phyloP scores from a whole-genome alignment of 805 yeast genomes.

The Nadsonia fulvescens region DNA sequence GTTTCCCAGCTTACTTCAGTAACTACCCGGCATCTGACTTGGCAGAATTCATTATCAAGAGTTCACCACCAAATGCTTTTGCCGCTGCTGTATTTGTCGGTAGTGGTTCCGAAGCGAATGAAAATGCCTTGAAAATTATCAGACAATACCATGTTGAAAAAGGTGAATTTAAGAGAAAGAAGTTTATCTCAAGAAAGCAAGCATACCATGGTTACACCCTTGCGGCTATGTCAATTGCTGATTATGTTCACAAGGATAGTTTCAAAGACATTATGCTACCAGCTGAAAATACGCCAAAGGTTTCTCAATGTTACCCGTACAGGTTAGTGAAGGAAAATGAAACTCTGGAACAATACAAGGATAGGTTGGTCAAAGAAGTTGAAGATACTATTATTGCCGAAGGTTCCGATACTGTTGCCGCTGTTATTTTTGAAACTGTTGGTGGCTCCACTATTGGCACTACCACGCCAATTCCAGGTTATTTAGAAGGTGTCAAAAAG shows the following conservation, averaged over 20 bases:
- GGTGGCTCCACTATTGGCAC: conserved; percentile 31
- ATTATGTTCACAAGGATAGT: conserved; percentile 15
- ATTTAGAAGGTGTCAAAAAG: conserved; percentile 28
- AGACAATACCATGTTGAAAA: conserved; percentile 28
- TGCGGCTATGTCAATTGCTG: conserved; percentile 23
- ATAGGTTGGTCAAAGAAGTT: conserved; percentile 23
- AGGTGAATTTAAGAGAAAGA: conserved; percentile 24
- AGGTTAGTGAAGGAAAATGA: conserved; percentile 19
- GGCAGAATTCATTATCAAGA: conserved; percentile 6
- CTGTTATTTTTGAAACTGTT: conserved; percentile 28
- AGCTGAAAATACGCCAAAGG: conserved; percentile 10
- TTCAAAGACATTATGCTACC: conserved; percentile 5
- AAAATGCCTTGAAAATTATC: conserved; percentile 42
- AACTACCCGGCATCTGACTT: conserved; percentile 7
- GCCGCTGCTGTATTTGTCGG: conserved; percentile 5
- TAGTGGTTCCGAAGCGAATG: conserved; percentile 49
- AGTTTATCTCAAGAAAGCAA: conserved; percentile 26
- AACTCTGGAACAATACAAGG: conserved; percentile 24
- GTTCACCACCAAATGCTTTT: conserved; percentile 6
- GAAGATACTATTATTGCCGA: conserved; percentile 25
- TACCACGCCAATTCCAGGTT: conserved; percentile 28
- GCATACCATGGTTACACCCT: conserved; percentile 34
- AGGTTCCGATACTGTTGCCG: conserved; percentile 28
- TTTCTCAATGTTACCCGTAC: conserved; percentile 17
- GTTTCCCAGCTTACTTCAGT: conserved; percentile 7